Base-by-base conservation (phyloP, 352 stramenopile genomes). In the Phytophthora hibernalis region DNA sequence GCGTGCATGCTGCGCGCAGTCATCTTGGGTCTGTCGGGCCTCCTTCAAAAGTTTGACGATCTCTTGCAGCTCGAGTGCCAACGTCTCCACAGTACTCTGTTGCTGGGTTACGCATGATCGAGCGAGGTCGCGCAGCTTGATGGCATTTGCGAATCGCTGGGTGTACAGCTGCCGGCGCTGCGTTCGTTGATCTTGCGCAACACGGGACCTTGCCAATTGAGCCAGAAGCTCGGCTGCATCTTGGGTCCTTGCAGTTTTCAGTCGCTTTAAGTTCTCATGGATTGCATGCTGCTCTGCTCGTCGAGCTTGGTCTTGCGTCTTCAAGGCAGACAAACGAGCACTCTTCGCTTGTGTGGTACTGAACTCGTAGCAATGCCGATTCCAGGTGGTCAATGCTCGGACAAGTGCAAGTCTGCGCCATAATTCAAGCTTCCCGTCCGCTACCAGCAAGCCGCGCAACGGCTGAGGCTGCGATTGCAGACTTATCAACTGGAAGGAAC, bases 21-120 rank as follows among this genome's bases (percentile, higher is more conserved):
- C 47, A 5, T 30, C 58, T 71, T 90, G 68, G 5, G 77, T 75
- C 8, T 77, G 56, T 13, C 47, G 68, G 18, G 79, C 77, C 54
- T 83, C 66, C 8, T 67, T 37, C 13, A 90, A 37, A 16, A 80
- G 55, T 20, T 61, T 37, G 4, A 31, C 16, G 1, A 83, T 62
- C 37, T 81, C 63, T 35, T 45, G 35, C n/a, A 85, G 54, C 47
- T 88, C 82, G 0, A 20, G 13, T 31, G 87, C 66, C 64, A 90
- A 65, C 1, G 78, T 35, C 10, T 60, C 48, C 16, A 85, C 61
- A 13, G 63, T 70, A n/a, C 73, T 65, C 44, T 80, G 61, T 26
- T 90, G 79, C 3, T 80, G 66, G 13, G 45, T 18, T 12, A 85
- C 74, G 49, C 79, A 88, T 6, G 63, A 52, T 31, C 26, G 56